phyloP scores from a whole-genome alignment of 1,284 basidiomycete species.

The Phlebopus sp. region DNA sequence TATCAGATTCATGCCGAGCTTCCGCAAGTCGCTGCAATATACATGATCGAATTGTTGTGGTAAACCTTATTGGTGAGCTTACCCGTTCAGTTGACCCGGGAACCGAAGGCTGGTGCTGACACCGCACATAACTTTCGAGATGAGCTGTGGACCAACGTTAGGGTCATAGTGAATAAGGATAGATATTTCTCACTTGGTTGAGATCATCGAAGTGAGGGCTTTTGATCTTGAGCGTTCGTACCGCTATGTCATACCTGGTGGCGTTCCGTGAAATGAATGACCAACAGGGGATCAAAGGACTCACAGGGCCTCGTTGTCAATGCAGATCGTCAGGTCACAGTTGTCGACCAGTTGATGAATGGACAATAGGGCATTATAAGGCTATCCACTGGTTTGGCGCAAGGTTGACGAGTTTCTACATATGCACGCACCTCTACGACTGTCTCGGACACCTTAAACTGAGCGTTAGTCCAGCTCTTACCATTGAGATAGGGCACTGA shows the following conservation, averaged over 20 bases:
- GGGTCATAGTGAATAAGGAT: slow-evolving; percentile 1
- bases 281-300: slow-evolving; percentile 20
- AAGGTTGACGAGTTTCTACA: background rate
- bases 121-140: slow-evolving; percentile 87
- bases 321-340: slow-evolving; percentile 86
- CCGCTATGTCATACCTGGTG: slow-evolving; percentile 76
- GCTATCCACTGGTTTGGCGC: slow-evolving; percentile 38
- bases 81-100: slow-evolving; percentile 92
- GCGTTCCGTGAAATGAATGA: background rate
- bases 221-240: slow-evolving; percentile 72
- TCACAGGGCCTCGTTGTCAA: slow-evolving; percentile 92
- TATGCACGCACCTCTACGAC: slow-evolving; percentile 74
- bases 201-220: slow-evolving; percentile 73
- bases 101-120: slow-evolving; percentile 89
- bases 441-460: slow-evolving; percentile 81
- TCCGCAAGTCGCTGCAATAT: slow-evolving; percentile 71
- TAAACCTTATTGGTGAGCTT: slow-evolving; percentile 16
- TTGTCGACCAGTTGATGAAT: slow-evolving; percentile 91
- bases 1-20: slow-evolving; percentile 90
- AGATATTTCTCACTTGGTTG: slow-evolving; percentile 60
- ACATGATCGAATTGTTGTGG: background rate
- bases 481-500: slow-evolving; percentile 27
- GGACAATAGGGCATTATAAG: slow-evolving; percentile 90
- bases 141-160: slow-evolving; percentile 45
- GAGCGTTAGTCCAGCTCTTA: slow-evolving; percentile 11